Percentiles rank a stretch among this genome's conserved stretches.
Evolutionary conservation across 2,329 filamentous ascomycete species (phyloP).

Genomic region (Chaetomium sp.): DNA sequence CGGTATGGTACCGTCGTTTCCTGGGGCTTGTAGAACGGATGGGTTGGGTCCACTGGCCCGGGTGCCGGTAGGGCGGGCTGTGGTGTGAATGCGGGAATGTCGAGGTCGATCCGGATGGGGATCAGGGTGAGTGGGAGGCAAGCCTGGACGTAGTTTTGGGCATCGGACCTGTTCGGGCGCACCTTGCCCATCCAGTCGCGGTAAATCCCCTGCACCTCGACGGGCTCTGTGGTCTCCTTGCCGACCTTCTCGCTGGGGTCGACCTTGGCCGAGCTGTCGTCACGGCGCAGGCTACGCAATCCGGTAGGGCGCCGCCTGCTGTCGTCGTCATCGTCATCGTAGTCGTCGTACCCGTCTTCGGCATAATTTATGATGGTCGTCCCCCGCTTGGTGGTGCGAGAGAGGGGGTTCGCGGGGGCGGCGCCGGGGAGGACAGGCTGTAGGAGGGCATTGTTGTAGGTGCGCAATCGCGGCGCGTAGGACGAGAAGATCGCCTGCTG

Average conservation of each 20-base stretch:
- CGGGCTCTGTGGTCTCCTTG: conserved; percentile 76
- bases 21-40: conserved; percentile 76
- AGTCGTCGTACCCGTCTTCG: conserved; percentile 89
- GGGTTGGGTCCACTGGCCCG: conserved; percentile 68
- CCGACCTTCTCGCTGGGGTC: conserved; percentile 75
- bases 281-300: conserved; percentile 77
- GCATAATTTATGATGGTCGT: conserved; percentile 98
- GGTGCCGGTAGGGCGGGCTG: conserved; percentile 65
- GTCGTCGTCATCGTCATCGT: conserved; percentile 72
- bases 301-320: conserved; percentile 78
- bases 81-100: conserved; percentile 77
- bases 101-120: conserved; percentile 93
- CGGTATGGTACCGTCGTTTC: conserved; percentile 83
- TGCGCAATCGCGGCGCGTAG: conserved; percentile 86
- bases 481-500: conserved; percentile 89
- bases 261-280: conserved; percentile 66
- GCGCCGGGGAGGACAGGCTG: conserved; percentile 78
- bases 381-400: conserved; percentile 93
- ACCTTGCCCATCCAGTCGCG: conserved; percentile 92
- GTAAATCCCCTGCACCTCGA: conserved; percentile 88
- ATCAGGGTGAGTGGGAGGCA: conserved; percentile 86
- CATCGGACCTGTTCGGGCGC: conserved; percentile 55
- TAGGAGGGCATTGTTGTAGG: conserved; percentile 88
- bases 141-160: conserved; percentile 66
- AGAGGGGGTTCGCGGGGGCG: conserved; percentile 63